Conservation (phyloP, 805 yeast genomes). For the Zygosaccharomyces bisporus region DNA sequence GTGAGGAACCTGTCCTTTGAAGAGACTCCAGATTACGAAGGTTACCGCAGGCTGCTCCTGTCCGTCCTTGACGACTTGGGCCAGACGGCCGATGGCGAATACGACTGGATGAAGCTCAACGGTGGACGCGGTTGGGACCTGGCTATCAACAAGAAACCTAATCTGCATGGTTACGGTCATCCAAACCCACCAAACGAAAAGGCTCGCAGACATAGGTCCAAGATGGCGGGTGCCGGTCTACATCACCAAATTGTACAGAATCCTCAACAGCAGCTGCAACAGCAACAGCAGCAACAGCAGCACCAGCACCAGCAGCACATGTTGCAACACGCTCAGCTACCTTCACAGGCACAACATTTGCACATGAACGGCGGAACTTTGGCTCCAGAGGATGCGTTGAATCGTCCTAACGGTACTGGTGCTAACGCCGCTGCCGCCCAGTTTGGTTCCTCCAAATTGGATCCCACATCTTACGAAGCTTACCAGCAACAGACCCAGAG, state of each 20-base stretch:
- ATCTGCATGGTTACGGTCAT: constrained; percentile 93
- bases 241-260: constrained; percentile 15
- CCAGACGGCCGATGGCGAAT: constrained; percentile 77
- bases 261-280: constrained; percentile 24
- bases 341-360: constrained; percentile 14
- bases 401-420: constrained; percentile 13
- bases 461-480: constrained; percentile 42
- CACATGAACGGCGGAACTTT: constrained; percentile 1
- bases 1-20: constrained; percentile 90
- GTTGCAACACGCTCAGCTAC: constrained; percentile 17
- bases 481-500: constrained; percentile 38
- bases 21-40: constrained; percentile 91
- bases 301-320: constrained; percentile 29
- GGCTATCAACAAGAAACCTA: constrained; percentile 83
- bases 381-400: constrained; percentile 8
- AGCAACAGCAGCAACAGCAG: constrained; percentile 25
- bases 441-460: constrained; percentile 36
- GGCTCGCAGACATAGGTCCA: constrained; percentile 29
- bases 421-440: constrained; percentile 33
- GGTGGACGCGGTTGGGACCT: constrained; percentile 97
- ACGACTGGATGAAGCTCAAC: constrained; percentile 97
- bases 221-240: constrained; percentile 12
- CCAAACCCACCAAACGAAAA: constrained; percentile 74
- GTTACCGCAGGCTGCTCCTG: constrained; percentile 71
- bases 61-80: constrained; percentile 71